Evolutionary conservation across 1,284 basidiomycete genomes (phyloP).

Genomic region (Marasmius tenuissimus): DNA sequence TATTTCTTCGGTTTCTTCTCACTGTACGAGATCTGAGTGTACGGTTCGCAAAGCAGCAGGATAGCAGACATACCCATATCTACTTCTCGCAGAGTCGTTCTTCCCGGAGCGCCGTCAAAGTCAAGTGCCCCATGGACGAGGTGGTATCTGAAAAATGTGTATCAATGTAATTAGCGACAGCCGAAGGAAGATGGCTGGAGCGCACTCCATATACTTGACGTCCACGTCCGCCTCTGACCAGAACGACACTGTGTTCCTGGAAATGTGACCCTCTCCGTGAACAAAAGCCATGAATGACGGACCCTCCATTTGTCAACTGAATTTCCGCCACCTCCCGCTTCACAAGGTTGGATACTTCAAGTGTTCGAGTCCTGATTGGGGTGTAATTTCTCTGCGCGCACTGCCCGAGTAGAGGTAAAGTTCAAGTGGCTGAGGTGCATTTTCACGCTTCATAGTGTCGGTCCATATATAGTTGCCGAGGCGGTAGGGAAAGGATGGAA

Average conservation of each 20-base stretch:
- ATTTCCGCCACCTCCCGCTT: constrained; percentile 97
- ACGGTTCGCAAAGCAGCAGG: background rate
- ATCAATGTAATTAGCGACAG: background rate
- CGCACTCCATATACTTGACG: constrained; percentile 93
- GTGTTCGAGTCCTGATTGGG: constrained; percentile 82
- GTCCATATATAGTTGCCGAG: constrained; percentile 79
- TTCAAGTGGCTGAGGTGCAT: constrained; percentile 54
- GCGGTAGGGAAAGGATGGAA: constrained; percentile 68
- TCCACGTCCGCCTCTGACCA: constrained; percentile 95
- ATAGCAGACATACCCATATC: constrained; percentile 78
- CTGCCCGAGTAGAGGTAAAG: constrained; percentile 76
- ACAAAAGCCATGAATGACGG: too few relatives aligned
- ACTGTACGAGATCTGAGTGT: constrained; percentile 19
- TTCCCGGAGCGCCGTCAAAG: constrained; percentile 87
- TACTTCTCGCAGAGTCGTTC: constrained; percentile 83
- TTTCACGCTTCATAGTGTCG: constrained; percentile 67
- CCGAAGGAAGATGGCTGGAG: too few relatives aligned
- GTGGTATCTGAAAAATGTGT: constrained; percentile 79
- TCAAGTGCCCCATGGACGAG: constrained; percentile 92
- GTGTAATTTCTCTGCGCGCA: constrained; percentile 87
- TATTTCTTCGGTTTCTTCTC: constrained; percentile 90
- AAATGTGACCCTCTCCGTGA: constrained; percentile 93
- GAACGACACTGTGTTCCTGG: constrained; percentile 96
- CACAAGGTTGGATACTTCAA: constrained; percentile 99
- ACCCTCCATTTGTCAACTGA: constrained; percentile 89